Base-by-base conservation (phyloP, 495 filamentous ascomycete genomes). In the Astrothelium subdiscretum region DNA sequence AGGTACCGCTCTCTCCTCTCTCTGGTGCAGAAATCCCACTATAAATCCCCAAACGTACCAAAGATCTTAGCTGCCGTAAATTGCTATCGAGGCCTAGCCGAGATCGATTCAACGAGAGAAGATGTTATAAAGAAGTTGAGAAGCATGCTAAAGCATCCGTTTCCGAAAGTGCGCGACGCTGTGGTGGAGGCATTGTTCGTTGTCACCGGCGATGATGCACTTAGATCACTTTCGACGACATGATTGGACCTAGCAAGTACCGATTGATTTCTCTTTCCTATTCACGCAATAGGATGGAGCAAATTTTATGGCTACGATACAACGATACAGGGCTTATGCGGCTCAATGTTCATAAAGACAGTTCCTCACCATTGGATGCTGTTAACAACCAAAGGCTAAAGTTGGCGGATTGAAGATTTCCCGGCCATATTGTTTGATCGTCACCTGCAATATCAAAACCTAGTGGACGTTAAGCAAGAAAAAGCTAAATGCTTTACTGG, bases 11-110 rank as follows among this genome's bases (percentile, higher is more conserved):
- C 71, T 26, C 70, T 95, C 22, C 91, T 91, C 61, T 74, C 83
- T 32, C 72, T 83, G 15, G 80, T 85, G 10, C 90, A 92, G 66
- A 89, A 87, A 72, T 79, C 89, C 3, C 89, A 91, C 67, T 90
- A 86, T 77, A 92, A 91, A 74, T 87, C 88, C 11, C 79, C 82
- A 12, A 90, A 88, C 69, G 83, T 95, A 4, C 78, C 81, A 31
- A 89, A 91, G 66, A 77, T 97, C 11, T 83, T 88, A 69, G 87
- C 89, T 0, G 90, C 88, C 20, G 75, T 95, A 48, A 83, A 81
- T 61, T 80, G 91, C 4, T 97, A 96, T 73, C 81, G 84, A 4
- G 84, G 84, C 18, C 72, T 97, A 29, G 76, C 75, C 24, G 70
- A 73, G 27, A 60, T 80, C 24, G 65, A 70, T 13, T 58, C 66